Base-by-base conservation (phyloP, 2,329 filamentous ascomycete genomes). In the Ophiostoma ips region DNA sequence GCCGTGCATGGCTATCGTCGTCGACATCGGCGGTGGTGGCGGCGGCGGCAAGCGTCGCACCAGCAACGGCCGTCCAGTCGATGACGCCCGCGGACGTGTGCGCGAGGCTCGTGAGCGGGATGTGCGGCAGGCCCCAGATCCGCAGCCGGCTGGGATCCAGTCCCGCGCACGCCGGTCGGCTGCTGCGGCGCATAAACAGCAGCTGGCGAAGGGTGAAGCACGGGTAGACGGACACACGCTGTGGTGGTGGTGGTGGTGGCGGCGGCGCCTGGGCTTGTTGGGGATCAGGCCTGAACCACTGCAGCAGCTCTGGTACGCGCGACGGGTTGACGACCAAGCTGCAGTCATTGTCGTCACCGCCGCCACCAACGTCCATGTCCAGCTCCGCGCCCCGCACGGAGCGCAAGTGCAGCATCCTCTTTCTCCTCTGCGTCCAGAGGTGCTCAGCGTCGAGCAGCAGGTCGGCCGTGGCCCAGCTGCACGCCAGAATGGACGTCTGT, bases 401-500 rank as follows among this genome's bases (percentile, higher is more conserved):
- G 9, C 28, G 30, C 33, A 31, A 16, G 6, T 35, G 31, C 15
- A 16, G 16, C 31, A 8, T 2, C n/a, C 16, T 15, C n/a, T 24
- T 31, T 10, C 3, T 28, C 1, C 40, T 15, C 24, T 43, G 31
- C n/a, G 55, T 16, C 53, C 53, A 58, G 11, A 48, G 28, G 37
- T 56, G 50, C 48, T 56, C 52, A 2, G 57, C 55, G 4, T 56
- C 54, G 10, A 58, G 48, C 9, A 58, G 41, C 21, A 53, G 46
- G 34, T 48, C 44, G 12, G 48, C 41, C 10, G 33, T 55, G 34
- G 48, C 48, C 57, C 57, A 58, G 13, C 40, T 34, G 19, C 50
- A 52, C 3, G 46, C 38, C 6, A 58, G 40, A 2, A 58, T 43
- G 15, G 40, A 30, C 8, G 40, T 43, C 24, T 43, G 40, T 21